Percentiles rank a stretch among this genome's conserved stretches.
Conservation (phyloP, 1,284 basidiomycete genomes). For the Cryptococcus amylolentus region DNA sequence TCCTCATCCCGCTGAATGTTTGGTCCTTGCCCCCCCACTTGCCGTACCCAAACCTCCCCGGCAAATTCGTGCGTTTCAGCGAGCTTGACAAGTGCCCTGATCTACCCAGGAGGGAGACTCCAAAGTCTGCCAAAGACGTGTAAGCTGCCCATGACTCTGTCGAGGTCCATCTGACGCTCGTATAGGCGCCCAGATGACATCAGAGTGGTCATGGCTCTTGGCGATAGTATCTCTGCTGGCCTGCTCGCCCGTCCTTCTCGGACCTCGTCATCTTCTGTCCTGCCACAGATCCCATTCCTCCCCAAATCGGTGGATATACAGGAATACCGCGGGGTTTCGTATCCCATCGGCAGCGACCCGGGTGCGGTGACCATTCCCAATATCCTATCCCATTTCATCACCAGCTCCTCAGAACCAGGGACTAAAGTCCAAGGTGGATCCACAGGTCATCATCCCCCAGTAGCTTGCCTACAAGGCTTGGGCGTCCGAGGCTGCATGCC, state of each 20-base stretch:
- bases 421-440: constrained; percentile 23
- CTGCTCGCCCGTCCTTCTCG: constrained; percentile 33
- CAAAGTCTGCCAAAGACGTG: constrained; percentile 25
- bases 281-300: not conserved
- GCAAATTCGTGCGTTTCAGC: constrained; percentile 23
- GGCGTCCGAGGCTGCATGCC: constrained; percentile 12
- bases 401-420: not conserved
- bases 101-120: constrained; percentile 8
- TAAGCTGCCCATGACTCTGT: constrained; percentile 11
- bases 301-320: constrained; percentile 21
- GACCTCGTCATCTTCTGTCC: not conserved
- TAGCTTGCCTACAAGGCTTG: constrained; percentile 15
- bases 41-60: constrained; percentile 6
- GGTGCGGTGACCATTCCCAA: constrained; percentile 45
- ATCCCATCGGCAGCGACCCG: constrained; percentile 44
- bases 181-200: constrained; percentile 48
- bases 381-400: constrained; percentile 27
- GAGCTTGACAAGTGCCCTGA: constrained; percentile 21
- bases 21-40: constrained; percentile 1
- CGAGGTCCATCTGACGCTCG: not conserved
- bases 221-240: constrained; percentile 50
- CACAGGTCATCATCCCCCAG: constrained; percentile 27
- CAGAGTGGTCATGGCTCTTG: constrained; percentile 46
- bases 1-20: not conserved
- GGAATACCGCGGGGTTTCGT: constrained; percentile 49